Conservation (phyloP, 2,329 filamentous ascomycete genomes). For the Simplicillium aogashimaense region DNA sequence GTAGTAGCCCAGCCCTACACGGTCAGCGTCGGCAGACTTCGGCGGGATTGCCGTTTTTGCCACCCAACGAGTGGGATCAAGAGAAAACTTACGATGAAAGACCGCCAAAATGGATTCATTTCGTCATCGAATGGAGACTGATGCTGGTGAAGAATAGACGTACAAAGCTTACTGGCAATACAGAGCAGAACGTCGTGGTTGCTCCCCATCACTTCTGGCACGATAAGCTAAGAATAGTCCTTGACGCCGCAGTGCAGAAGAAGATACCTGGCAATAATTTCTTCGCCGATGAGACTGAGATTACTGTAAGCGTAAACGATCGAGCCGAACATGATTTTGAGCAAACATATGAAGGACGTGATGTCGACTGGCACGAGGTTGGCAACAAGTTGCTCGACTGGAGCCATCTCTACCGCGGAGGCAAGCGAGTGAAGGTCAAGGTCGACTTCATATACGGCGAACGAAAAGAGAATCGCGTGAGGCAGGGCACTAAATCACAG, state of each 20-base stretch:
- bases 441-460: background rate
- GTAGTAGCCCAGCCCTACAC: too few species aligned
- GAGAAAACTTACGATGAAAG: background rate
- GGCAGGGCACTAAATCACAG: background rate
- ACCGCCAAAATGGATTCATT: background rate
- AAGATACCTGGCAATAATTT: background rate
- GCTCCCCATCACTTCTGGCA: background rate
- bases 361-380: background rate
- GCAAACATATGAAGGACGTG: background rate
- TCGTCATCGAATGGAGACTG: background rate
- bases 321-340: background rate
- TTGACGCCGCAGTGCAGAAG: background rate
- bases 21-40: background rate
- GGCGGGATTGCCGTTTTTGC: background rate
- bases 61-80: background rate
- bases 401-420: background rate
- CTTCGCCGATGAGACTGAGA: background rate
- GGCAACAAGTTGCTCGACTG: background rate
- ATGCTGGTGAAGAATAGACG: background rate
- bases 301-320: background rate
- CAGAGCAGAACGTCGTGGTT: background rate
- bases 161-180: background rate
- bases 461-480: background rate
- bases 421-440: background rate
- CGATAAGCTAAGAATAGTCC: background rate